phyloP scores from a whole-genome alignment of 148 eudicot species.

The Vaccinium vitisidaea region DNA sequence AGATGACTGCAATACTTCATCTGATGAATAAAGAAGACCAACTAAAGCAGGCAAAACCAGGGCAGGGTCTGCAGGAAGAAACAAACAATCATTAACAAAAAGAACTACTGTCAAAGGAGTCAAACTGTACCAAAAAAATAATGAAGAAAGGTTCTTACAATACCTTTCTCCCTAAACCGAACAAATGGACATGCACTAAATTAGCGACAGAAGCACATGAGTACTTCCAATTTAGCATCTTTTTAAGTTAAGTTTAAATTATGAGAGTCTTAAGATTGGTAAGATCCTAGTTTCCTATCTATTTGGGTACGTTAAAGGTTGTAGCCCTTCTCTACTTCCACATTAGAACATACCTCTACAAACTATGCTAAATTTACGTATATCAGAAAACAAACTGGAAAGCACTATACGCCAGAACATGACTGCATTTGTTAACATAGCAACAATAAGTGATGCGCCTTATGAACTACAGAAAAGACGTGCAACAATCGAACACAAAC shows the following conservation, averaged over 20 bases:
- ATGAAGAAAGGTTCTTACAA: background rate
- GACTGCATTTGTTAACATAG: background rate
- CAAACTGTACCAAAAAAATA: background rate
- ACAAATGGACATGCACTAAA: background rate
- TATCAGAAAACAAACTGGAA: background rate
- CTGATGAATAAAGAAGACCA: slow-evolving; percentile 36
- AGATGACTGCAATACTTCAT: slow-evolving; percentile 33
- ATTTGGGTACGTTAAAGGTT: background rate
- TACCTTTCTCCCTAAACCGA: background rate
- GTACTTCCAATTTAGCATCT: background rate
- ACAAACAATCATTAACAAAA: slow-evolving; percentile 11
- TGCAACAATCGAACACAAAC: too few species aligned
- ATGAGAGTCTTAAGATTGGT: background rate
- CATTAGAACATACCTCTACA: background rate
- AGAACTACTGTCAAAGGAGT: background rate
- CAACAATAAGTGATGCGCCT: background rate
- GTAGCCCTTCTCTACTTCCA: background rate
- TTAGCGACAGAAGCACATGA: background rate
- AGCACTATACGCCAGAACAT: background rate
- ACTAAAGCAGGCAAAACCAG: slow-evolving; percentile 53
- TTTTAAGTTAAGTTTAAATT: background rate
- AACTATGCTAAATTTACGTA: background rate
- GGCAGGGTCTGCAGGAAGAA: slow-evolving; percentile 50
- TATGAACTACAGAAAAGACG: too few species aligned
- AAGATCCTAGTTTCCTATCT: background rate